Evolutionary conservation across 768 basidiomycete genomes (phyloP), one percentile per base, ranked within the genome.

Genomic region (Leccinellum albellum): DNA sequence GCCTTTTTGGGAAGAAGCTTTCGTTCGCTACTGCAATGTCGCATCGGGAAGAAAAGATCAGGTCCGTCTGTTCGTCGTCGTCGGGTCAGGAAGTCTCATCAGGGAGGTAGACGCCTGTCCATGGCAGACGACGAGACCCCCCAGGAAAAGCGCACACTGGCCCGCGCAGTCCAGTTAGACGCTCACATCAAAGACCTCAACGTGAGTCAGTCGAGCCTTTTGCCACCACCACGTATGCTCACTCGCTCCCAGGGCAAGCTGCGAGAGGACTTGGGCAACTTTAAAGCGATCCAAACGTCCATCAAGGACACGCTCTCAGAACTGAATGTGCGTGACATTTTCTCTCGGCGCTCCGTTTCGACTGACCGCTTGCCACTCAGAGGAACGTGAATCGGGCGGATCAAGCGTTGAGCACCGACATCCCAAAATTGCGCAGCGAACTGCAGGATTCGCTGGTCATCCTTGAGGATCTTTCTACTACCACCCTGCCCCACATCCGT

Each of bases 231-330:
- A 28, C 29, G 20, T 51, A 31, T 21, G 29, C 56, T 33, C 28
- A 21, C 21, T n/a, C 17, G 17, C 17, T 37, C 40, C 40, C 37
- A 90, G 88, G 78, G 78, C 51, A 83, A 81, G 66, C 79, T 42
- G 10, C 20, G 40, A 13, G 40, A 42, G 12, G 20, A 42, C 40
- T 79, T 80, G 52, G 84, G 86, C 64, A 90, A 90, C 66, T 89
- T 89, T 54, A 77, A 86, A 53, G 84, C 86, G 17, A 84, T 91
- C 59, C 87, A 91, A 61, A 80, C 80, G 58, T 79, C 84, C 24
- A 76, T 91, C 32, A 83, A 84, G 59, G 87, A 88, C 52, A 81
- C 86, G 4, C 80, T 83, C 53, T 76, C 73, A 60, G 79, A 78
- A 49, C 75, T 91, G 31, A 81, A 85, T 65, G 89, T 86, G 32